A percentile compares a stretch with the other conserved stretches of the same genome.
phyloP scores from a whole-genome alignment of 345 rosid species.

The Eucalyptus tenuipes region DNA sequence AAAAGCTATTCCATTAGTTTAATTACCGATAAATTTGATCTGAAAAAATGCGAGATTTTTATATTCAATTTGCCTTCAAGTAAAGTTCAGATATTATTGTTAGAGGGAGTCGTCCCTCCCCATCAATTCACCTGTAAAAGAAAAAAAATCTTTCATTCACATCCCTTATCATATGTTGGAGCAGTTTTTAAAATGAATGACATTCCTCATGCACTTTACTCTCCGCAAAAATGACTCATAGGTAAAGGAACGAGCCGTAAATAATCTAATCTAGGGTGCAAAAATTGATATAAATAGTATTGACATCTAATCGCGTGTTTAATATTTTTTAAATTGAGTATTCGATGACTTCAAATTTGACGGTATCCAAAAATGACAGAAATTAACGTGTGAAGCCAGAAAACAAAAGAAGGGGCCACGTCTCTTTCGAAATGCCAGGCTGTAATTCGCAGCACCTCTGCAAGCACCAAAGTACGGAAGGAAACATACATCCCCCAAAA shows the following conservation, averaged over 20 bases:
- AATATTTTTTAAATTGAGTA: too few relatives aligned
- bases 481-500: background rate
- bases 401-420: background rate
- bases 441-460: background rate
- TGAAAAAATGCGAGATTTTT: fast-evolving
- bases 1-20: background rate
- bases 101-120: background rate
- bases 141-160: background rate
- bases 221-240: background rate
- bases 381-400: background rate
- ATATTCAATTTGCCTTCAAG: background rate
- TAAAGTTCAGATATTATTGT: background rate
- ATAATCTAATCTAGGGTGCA: background rate
- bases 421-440: conserved; percentile 15
- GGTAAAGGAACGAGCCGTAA: background rate
- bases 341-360: too few relatives aligned
- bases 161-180: background rate
- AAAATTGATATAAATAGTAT: background rate
- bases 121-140: too few relatives aligned
- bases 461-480: background rate
- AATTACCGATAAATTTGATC: background rate
- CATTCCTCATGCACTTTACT: background rate
- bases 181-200: background rate
- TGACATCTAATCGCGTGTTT: background rate
- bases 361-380: background rate